Evolutionary conservation across 768 basidiomycete species (phyloP).

Genomic region (Leccinellum rugosiceps): DNA sequence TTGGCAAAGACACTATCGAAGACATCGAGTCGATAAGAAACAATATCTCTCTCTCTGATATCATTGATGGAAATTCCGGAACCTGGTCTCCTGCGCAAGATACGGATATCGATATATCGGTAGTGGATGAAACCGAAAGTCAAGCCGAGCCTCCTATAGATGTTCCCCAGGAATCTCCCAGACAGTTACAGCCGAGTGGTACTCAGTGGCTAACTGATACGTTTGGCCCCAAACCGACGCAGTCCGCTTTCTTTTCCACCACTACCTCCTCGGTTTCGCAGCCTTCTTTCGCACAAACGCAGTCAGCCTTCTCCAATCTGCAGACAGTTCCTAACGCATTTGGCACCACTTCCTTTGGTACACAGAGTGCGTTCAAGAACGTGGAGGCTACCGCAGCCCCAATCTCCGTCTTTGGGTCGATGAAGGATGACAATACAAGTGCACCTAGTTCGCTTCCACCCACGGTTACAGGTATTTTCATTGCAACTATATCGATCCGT

Average conservation of each 20-base stretch:
- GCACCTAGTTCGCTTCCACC: background rate
- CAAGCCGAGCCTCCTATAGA: constrained; percentile 5
- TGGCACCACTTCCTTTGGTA: constrained; percentile 23
- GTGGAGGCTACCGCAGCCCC: background rate
- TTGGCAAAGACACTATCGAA: constrained; percentile 77
- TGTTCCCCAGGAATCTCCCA: constrained; percentile 1
- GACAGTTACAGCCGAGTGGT: constrained; percentile 25
- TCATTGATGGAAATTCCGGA: constrained; percentile 62
- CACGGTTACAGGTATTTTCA: constrained; percentile 14
- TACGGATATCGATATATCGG: constrained; percentile 25
- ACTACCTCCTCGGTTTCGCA: constrained; percentile 13
- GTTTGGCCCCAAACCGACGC: constrained; percentile 28
- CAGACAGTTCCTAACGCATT: constrained; percentile 35
- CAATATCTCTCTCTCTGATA: constrained; percentile 51
- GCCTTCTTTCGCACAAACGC: constrained; percentile 7
- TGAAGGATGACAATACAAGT: background rate
- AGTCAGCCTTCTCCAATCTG: constrained; percentile 36
- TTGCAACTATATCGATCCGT: background rate
- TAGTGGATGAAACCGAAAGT: constrained; percentile 21
- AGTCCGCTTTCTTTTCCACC: constrained; percentile 19
- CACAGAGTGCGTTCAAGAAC: constrained; percentile 5
- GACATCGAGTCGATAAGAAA: constrained; percentile 67
- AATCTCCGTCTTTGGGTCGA: constrained; percentile 7
- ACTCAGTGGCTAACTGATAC: constrained; percentile 34
- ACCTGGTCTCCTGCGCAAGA: constrained; percentile 24